phyloP scores from a whole-genome alignment of 768 basidiomycete genomes.

The Rubroboletus satanas region DNA sequence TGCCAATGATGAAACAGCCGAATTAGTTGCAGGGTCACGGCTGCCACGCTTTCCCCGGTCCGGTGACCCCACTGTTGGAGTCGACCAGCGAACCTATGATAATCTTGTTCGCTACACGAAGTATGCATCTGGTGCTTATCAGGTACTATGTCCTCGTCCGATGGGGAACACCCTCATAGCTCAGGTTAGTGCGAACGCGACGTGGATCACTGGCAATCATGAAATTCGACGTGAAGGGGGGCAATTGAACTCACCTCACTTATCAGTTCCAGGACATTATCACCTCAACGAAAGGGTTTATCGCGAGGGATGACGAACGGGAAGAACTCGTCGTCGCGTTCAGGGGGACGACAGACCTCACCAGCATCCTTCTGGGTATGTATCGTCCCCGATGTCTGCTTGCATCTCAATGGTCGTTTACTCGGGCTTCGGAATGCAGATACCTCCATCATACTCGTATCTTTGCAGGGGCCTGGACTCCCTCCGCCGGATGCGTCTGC shows the following conservation, averaged over 20 bases:
- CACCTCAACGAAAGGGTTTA: slow-evolving; percentile 42
- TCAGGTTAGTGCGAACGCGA: slow-evolving; percentile 31
- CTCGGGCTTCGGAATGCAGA: slow-evolving; percentile 12
- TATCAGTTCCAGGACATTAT: slow-evolving; percentile 35
- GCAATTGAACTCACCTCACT: neutral
- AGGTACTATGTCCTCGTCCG: slow-evolving; percentile 43
- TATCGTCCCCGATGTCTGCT: neutral
- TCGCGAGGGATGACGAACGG: slow-evolving; percentile 41
- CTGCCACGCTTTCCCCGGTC: slow-evolving; percentile 27
- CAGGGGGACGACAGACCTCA: slow-evolving; percentile 35
- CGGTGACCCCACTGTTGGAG: slow-evolving; percentile 24
- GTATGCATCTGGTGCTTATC: slow-evolving; percentile 51
- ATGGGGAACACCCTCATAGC: slow-evolving; percentile 42
- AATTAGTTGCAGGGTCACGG: slow-evolving; percentile 6
- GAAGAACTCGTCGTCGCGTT: slow-evolving; percentile 42
- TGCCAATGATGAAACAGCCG: slow-evolving; percentile 1
- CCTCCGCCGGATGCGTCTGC: slow-evolving; percentile 10
- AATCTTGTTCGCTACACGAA: slow-evolving; percentile 45
- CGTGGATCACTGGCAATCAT: neutral
- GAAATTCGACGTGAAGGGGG: neutral
- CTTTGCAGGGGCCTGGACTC: slow-evolving; percentile 25
- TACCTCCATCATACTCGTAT: slow-evolving; percentile 14
- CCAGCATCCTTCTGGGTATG: slow-evolving; percentile 19
- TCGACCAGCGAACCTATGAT: slow-evolving; percentile 37
- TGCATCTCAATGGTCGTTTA: neutral